Evolutionary conservation across 805 yeast species (phyloP), one percentile per base, ranked within the genome.

Genomic region (Ogataea populi-albae): DNA sequence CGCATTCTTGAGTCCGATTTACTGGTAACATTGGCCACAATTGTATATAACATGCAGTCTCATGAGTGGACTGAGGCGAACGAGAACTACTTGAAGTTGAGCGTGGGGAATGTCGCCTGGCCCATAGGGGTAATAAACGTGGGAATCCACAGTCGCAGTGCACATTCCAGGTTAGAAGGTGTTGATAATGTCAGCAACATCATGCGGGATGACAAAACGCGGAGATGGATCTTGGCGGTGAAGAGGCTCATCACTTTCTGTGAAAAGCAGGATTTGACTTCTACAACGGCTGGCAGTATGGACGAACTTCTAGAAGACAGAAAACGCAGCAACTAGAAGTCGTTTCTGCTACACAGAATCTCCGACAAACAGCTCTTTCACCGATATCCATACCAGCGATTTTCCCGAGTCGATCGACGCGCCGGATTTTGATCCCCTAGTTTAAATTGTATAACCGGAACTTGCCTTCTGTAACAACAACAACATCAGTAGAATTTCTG

Each of bases 51-150:
- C 48, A 36, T 84, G n/a, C 95, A 86, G 56, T 51, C 61, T 8
- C 50, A 56, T 11, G 70, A 77, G 23, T 77, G 57, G 45, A 53
- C 55, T 23, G 62, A 62, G 33, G 86, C 91, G 4, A 74, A 74
- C 40, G 86, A 85, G 49, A 67, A 79, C 17, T 87, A 87, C 49
- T 63, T 86, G 66, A 73, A 81, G 43, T 61, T 87, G 38, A 81
- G 91, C 52, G 81, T 87, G 12, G 96, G 96, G 1, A 85, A 86
- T 47, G 86, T 83, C 2, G 89, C 93, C 4, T 87, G 95, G 95
- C 96, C 96, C 3, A 82, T 86, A 45, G 96, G 96, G 18, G 84
- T 87, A 10, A 66, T 77, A 6, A 75, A 75, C 38, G 82, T 87
- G 11, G 87, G 93, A 32, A 85, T 87, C 39, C 96, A 86, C 55